phyloP scores from a whole-genome alignment of 306 rosid species.

The Lotus japonicus region DNA sequence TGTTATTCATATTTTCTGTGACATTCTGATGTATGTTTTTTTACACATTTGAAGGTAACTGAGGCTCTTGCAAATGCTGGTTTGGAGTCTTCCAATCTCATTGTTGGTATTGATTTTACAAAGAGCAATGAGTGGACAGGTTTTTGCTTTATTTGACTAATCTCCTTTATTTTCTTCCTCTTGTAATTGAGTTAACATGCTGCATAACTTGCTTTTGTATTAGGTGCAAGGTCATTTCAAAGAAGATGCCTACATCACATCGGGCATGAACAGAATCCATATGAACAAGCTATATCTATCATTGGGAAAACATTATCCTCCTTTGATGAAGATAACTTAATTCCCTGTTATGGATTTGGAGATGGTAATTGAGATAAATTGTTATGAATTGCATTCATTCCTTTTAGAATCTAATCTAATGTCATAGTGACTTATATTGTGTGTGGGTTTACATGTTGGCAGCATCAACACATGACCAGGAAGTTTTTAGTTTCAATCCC shows the following conservation, averaged over 20 bases:
- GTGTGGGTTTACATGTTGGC: constrained; percentile 31
- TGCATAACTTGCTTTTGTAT: constrained; percentile 18
- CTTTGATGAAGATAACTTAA: constrained; percentile 88
- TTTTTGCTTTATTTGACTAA: constrained; percentile 27
- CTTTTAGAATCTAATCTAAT: background rate
- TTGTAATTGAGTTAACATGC: constrained; percentile 14
- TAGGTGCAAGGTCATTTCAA: constrained; percentile 79
- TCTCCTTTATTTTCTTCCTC: background rate
- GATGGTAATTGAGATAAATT: constrained; percentile 52
- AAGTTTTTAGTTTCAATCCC: constrained; percentile 80
- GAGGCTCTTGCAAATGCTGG: constrained; percentile 82
- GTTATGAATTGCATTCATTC: background rate
- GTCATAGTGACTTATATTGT: background rate
- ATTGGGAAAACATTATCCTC: constrained; percentile 84
- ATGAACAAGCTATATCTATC: constrained; percentile 90
- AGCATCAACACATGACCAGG: constrained; percentile 95
- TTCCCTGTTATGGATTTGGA: constrained; percentile 95
- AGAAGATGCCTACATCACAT: constrained; percentile 88
- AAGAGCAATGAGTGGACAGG: constrained; percentile 99
- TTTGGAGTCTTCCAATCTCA: constrained; percentile 86
- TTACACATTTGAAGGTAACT: constrained; percentile 58
- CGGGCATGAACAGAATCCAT: constrained; percentile 79
- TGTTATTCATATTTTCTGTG: background rate
- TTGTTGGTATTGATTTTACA: constrained; percentile 95
- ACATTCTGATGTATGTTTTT: constrained; percentile 11